Conservation (phyloP, 2,329 filamentous ascomycete species). For the Aspergillus nomiae region DNA sequence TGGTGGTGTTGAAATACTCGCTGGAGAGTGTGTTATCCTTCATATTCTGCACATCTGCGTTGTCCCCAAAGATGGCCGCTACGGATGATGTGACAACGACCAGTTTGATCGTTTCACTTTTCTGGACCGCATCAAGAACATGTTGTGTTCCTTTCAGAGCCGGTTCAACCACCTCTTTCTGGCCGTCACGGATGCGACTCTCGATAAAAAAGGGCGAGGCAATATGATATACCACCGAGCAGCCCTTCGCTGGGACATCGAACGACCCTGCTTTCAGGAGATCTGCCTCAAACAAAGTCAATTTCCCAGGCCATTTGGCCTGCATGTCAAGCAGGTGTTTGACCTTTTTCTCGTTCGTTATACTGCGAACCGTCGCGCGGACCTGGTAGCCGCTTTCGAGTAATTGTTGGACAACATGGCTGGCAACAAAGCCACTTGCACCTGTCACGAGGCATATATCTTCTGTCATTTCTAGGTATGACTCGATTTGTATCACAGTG, state of each 20-base stretch:
- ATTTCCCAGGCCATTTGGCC: slow-evolving; percentile 12
- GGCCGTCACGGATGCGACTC: slow-evolving; percentile 20
- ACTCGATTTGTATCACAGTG: too few species aligned
- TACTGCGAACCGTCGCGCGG: slow-evolving; percentile 18
- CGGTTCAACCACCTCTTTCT: slow-evolving; percentile 23
- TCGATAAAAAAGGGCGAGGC: slow-evolving; percentile 37
- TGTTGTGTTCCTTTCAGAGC: slow-evolving; percentile 28
- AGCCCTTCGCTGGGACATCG: slow-evolving; percentile 28
- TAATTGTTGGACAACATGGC: slow-evolving; percentile 20
- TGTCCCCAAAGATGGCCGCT: too few species aligned
- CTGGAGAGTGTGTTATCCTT: too few species aligned
- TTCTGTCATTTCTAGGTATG: too few species aligned
- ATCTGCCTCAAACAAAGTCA: slow-evolving; percentile 33
- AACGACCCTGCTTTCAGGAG: slow-evolving; percentile 33
- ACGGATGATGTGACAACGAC: slow-evolving; percentile 19
- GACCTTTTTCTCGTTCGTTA: slow-evolving; percentile 18
- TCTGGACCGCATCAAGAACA: slow-evolving; percentile 27
- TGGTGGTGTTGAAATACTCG: too few species aligned
- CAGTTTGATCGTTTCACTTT: slow-evolving; percentile 23
- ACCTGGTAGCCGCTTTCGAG: slow-evolving; percentile 18
- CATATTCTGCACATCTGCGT: too few species aligned
- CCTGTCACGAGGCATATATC: slow-evolving; percentile 16
- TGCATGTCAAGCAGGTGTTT: slow-evolving; percentile 22
- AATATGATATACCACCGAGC: slow-evolving; percentile 36
- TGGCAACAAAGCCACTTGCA: slow-evolving; percentile 22